Evolutionary conservation across 352 stramenopile species (phyloP).

Genomic region (Globisporangium uncinulatum): DNA sequence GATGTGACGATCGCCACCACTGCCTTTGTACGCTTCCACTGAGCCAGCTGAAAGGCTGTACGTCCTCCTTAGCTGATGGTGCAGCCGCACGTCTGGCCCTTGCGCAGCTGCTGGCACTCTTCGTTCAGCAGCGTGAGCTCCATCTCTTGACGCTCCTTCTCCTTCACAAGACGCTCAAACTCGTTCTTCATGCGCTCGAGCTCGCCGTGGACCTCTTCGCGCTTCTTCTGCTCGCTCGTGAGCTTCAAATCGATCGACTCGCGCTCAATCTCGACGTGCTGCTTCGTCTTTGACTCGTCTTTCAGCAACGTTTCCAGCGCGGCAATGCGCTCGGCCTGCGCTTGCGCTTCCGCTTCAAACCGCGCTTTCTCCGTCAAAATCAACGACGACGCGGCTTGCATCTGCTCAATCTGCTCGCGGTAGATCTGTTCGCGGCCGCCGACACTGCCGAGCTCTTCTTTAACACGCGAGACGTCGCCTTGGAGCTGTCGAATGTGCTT

Average conservation of each 20-base stretch:
- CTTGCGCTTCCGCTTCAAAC: slow-evolving; percentile 48
- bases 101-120: slow-evolving; percentile 71
- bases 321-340: slow-evolving; percentile 61
- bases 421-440: slow-evolving; percentile 79
- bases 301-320: slow-evolving; percentile 63
- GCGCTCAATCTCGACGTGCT: slow-evolving; percentile 70
- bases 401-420: slow-evolving; percentile 84
- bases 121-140: slow-evolving; percentile 73
- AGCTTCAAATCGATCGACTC: slow-evolving; percentile 69
- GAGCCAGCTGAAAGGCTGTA: too few relatives aligned
- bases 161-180: slow-evolving; percentile 68
- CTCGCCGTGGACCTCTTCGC: slow-evolving; percentile 56
- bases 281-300: slow-evolving; percentile 53
- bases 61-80: slow-evolving; percentile 43
- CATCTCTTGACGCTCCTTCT: slow-evolving; percentile 78
- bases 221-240: slow-evolving; percentile 45
- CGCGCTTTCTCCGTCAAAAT: slow-evolving; percentile 72
- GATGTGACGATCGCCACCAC: too few relatives aligned
- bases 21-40: too few relatives aligned
- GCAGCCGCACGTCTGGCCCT: slow-evolving; percentile 65
- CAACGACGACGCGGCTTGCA: slow-evolving; percentile 68
- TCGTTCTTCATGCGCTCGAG: slow-evolving; percentile 56
- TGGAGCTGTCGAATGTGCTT: slow-evolving; percentile 79
- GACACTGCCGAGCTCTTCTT: slow-evolving; percentile 78
- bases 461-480: slow-evolving; percentile 66